These are phyloP conservation scores for Nicotiana knightiana DNA, from an alignment of 257 asterid genomes.

Conservation along the genomic window DNA sequence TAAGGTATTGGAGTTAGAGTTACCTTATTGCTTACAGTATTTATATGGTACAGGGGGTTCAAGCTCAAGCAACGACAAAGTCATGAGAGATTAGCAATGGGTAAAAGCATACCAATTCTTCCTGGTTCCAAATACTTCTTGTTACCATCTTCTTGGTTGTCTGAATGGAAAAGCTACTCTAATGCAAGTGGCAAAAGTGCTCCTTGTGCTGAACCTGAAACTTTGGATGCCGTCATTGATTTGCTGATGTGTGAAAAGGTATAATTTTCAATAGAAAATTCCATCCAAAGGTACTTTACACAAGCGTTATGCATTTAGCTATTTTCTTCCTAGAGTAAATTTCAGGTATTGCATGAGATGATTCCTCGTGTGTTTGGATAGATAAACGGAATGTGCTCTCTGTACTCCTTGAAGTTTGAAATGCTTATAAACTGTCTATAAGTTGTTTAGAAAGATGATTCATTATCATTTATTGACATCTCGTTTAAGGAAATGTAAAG, in stretches of 20 bases:
- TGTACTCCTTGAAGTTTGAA: neutral
- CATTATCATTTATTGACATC: neutral
- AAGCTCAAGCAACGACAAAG: constrained; percentile 71
- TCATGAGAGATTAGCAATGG: constrained; percentile 76
- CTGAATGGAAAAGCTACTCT: constrained; percentile 70
- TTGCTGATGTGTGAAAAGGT: constrained; percentile 80
- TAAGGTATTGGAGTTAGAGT: constrained; percentile 12
- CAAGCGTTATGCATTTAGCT: neutral
- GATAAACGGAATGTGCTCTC: neutral
- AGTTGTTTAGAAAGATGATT: neutral
- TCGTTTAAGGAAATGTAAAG: neutral
- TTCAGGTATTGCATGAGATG: neutral
- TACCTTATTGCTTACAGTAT: neutral
- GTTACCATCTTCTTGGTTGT: constrained; percentile 83
- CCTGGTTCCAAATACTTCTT: constrained; percentile 59
- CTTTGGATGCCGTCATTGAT: constrained; percentile 47
- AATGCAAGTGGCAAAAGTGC: constrained; percentile 66
- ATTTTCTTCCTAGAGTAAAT: neutral
- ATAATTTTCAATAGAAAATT: neutral
- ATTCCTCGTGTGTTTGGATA: neutral
- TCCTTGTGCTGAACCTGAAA: constrained; percentile 56
- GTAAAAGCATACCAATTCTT: constrained; percentile 46
- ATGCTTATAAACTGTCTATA: neutral
- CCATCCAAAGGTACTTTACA: neutral
- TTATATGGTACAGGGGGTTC: constrained; percentile 68